phyloP scores from a whole-genome alignment of 345 rosid species.

The Hibiscus trionum region DNA sequence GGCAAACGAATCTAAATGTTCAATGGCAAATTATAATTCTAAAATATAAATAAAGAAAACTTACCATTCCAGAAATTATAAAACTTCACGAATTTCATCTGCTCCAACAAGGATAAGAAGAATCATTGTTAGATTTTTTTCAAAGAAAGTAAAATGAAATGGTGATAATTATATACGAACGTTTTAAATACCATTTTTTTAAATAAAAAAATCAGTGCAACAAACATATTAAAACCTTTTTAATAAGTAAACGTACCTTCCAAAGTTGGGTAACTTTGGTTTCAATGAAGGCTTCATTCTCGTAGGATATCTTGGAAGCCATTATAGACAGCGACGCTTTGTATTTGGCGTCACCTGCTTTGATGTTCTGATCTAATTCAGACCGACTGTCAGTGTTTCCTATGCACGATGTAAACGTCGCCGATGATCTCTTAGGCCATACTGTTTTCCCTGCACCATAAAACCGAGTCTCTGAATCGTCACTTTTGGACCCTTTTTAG shows the following conservation, averaged over 20 bases:
- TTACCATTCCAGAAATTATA: constrained; percentile 43
- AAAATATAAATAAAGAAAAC: neutral
- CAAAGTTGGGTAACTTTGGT: constrained; percentile 27
- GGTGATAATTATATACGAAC: no score
- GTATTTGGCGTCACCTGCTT: constrained; percentile 23
- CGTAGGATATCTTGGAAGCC: constrained; percentile 63
- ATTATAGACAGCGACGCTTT: constrained; percentile 36
- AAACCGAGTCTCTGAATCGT: neutral
- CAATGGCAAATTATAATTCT: neutral
- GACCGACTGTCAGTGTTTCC: constrained; percentile 34
- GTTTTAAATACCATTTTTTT: no score
- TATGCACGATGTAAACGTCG: constrained; percentile 28
- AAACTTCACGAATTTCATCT: constrained; percentile 39
- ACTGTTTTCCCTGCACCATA: constrained; percentile 28
- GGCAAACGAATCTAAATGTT: no score
- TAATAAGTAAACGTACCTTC: constrained; percentile 24
- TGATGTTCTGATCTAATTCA: constrained; percentile 30
- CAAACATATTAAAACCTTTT: no score
- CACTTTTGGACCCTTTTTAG: neutral
- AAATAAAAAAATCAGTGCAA: no score
- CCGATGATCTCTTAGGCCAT: constrained; percentile 33
- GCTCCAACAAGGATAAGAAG: constrained; percentile 8
- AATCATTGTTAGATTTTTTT: neutral
- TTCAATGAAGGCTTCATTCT: constrained; percentile 31
- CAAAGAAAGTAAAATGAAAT: no score